Base-by-base conservation (phyloP, 257 asterid genomes). In the Paraleonurus japonicus region DNA sequence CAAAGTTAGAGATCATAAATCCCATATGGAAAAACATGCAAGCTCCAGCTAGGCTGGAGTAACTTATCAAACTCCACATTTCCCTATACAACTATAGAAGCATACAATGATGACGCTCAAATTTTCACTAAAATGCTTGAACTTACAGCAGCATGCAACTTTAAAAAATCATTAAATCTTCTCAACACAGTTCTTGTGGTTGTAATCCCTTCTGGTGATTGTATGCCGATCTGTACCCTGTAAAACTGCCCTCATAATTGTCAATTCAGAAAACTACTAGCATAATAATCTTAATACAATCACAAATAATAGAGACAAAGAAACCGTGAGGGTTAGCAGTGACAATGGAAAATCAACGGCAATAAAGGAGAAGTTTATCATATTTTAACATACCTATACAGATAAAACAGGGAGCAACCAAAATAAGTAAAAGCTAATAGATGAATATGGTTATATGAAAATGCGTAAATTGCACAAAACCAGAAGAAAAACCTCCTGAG, bases 101-200 rank as follows among this genome's bases (percentile, higher is more conserved):
- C 30, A 33, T 33, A 58, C 15, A 39, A 66, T 24, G 28, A 32
- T 22, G 53, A 58, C 12, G 39, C 72, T 74, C 65, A 26, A 69
- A 48, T 33, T 45, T 68, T 55, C 37, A 61, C 53, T 22, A 62
- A 75, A 62, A 71, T 39, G 7, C 22, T 65, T 26, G 50, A 76
- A 84, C 97, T 89, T 86, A 94, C 99, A 62, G 96, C 93, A 79
- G 95, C 88, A 61, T 83, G 85, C 81, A 94, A 76, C 82, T 92
- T 95, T 87, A 95, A 82, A 84, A 94, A 94, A 77, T 94, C 96
- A 72, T 94, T 94, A 74, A 94, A 94, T 83, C 99, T 89, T 76
- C 99, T 88, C 80, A 94, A 71, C 74, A 94, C 87, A 28, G 86
- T 81, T 79, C 96, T 92, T 61, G 95, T 80, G 48, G 88, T 84